These are phyloP conservation scores for Coemansia sp. DNA, from an alignment of 192 early-diverging fungal species.

Conservation along the genomic window DNA sequence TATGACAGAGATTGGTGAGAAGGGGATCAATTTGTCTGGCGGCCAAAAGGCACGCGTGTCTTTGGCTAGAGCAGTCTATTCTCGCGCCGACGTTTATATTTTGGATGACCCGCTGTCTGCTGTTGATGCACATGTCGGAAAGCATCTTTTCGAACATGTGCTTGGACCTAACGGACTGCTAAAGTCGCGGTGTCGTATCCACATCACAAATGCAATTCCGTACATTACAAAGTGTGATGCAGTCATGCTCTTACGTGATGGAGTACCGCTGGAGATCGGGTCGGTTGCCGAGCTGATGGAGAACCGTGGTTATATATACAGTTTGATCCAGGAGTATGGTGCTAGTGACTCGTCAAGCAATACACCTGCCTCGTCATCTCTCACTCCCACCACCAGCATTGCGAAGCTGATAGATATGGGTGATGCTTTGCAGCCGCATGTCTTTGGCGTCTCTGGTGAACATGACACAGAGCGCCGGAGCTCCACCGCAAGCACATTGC, in stretches of 20 bases:
- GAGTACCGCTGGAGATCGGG: constrained; percentile 70
- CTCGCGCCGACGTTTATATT: constrained; percentile 82
- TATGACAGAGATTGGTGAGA: constrained; percentile 39
- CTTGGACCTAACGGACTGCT: constrained; percentile 88
- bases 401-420: neutral
- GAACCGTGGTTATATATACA: constrained; percentile 59
- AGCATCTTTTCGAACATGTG: constrained; percentile 83
- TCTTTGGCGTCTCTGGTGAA: neutral
- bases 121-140: constrained; percentile 72
- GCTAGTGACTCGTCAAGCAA: constrained; percentile 33
- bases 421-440: constrained; percentile 32
- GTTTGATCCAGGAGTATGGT: constrained; percentile 46
- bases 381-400: neutral
- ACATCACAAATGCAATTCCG: constrained; percentile 82
- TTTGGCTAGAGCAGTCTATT: constrained; percentile 77
- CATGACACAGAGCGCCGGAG: constrained; percentile 20
- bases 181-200: constrained; percentile 71
- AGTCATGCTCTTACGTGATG: constrained; percentile 74
- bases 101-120: constrained; percentile 61
- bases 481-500: constrained; percentile 50
- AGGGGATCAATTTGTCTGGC: constrained; percentile 88
- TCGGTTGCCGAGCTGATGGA: constrained; percentile 66
- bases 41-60: constrained; percentile 79
- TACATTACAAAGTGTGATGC: constrained; percentile 67
- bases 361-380: neutral